These are phyloP conservation scores for Vanrija pseudolonga DNA, from an alignment of 1,284 basidiomycete species.

Conservation along the genomic window DNA sequence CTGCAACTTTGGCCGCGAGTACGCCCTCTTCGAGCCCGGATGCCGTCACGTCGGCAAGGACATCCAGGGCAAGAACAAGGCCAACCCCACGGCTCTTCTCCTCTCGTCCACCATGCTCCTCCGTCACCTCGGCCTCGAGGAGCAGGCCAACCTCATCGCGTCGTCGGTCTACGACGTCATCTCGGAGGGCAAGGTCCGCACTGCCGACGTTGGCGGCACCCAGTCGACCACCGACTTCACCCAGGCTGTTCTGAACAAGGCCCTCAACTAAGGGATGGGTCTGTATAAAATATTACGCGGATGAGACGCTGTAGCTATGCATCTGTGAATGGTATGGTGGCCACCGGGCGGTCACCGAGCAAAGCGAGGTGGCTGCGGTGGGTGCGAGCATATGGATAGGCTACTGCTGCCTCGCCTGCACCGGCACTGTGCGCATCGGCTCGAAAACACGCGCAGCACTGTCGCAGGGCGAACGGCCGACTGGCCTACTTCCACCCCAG, in stretches of 20 bases:
- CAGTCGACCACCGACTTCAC: slow-evolving; percentile 91
- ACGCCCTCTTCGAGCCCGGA: slow-evolving; percentile 97
- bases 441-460: no score
- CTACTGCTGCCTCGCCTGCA: no score
- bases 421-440: no score
- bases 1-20: slow-evolving; percentile 96
- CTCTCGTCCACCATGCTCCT: slow-evolving; percentile 98
- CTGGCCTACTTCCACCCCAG: background rate
- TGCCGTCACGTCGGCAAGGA: slow-evolving; percentile 98
- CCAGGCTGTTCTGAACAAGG: slow-evolving; percentile 66
- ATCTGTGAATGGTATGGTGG: slow-evolving; percentile 2
- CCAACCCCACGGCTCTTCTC: slow-evolving; percentile 98
- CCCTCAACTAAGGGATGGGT: slow-evolving; percentile 19
- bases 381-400: no score
- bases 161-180: slow-evolving; percentile 91
- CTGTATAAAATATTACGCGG: slow-evolving; percentile 4
- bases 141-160: slow-evolving; percentile 92
- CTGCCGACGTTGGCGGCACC: slow-evolving; percentile 90
- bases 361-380: background rate
- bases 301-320: slow-evolving; percentile 11
- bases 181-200: slow-evolving; percentile 81
- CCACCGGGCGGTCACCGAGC: background rate
- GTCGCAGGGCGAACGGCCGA: background rate
- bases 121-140: slow-evolving; percentile 90
- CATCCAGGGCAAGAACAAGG: slow-evolving; percentile 95